phyloP scores from a whole-genome alignment of 768 basidiomycete genomes.

The Suillus hirtellus region DNA sequence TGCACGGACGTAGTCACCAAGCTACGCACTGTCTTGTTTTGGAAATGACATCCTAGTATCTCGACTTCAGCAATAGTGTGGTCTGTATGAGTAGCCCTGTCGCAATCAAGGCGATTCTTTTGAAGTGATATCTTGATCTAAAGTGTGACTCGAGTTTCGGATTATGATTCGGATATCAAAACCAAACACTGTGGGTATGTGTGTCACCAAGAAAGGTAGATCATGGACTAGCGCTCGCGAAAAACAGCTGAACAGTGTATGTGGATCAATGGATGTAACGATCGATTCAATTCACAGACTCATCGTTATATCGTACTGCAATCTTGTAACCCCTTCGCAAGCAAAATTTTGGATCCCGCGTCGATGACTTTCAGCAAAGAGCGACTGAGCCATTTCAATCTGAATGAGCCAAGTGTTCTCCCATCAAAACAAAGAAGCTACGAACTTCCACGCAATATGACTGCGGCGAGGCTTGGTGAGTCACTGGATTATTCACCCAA shows the following conservation, averaged over 20 bases:
- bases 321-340: neutral
- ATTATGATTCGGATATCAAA: conserved; percentile 5
- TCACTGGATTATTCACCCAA: neutral
- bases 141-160: neutral
- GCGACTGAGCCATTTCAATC: neutral
- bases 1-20: neutral
- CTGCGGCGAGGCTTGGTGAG: neutral
- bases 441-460: neutral
- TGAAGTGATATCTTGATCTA: conserved; percentile 2
- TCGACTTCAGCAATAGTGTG: neutral
- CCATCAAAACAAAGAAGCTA: neutral
- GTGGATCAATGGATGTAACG: neutral
- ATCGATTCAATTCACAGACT: neutral
- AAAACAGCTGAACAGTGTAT: neutral
- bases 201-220: neutral
- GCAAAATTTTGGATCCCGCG: conserved; percentile 1
- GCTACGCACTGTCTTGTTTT: conserved; percentile 68
- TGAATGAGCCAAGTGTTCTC: no score
- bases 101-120: neutral
- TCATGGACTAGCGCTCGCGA: neutral
- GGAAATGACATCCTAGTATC: conserved; percentile 58
- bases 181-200: conserved; percentile 5
- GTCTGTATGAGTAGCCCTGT: neutral
- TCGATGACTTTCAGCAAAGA: neutral
- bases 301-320: neutral